Evolutionary conservation across 768 basidiomycete species (phyloP).

Genomic region (Leccinum ochraceum): DNA sequence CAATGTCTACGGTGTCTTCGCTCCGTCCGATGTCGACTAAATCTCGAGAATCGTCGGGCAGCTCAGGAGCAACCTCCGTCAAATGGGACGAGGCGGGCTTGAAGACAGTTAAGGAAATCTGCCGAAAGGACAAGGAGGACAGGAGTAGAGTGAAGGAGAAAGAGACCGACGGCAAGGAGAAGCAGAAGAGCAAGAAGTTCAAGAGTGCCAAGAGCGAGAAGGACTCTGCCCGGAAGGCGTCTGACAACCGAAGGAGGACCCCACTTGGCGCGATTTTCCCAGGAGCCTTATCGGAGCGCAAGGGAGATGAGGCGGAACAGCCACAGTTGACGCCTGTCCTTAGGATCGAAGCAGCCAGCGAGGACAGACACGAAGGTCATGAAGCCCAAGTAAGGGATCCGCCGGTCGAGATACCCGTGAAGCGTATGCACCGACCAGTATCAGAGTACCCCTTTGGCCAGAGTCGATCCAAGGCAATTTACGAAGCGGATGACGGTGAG

Average conservation of each 20-base stretch:
- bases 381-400: not conserved
- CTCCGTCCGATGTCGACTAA: constrained; percentile 48
- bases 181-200: constrained; percentile 32
- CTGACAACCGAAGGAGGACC: constrained; percentile 55
- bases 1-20: constrained; percentile 43
- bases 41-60: constrained; percentile 42
- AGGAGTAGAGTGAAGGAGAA: constrained; percentile 39
- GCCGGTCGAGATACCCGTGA: constrained; percentile 35
- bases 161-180: constrained; percentile 34
- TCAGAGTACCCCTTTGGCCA: constrained; percentile 62
- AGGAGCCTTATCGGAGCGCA: constrained; percentile 28
- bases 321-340: constrained; percentile 29
- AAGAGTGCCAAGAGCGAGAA: constrained; percentile 29
- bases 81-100: constrained; percentile 53
- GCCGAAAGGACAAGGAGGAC: constrained; percentile 39
- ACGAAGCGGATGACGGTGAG: constrained; percentile 48
- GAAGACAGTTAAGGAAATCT: constrained; percentile 47
- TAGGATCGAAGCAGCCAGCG: constrained; percentile 53
- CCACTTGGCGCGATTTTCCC: constrained; percentile 64
- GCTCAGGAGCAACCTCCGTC: constrained; percentile 41
- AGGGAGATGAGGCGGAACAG: constrained; percentile 13
- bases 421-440: constrained; percentile 54
- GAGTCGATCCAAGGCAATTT: constrained; percentile 49
- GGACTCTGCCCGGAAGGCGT: constrained; percentile 43
- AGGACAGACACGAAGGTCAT: constrained; percentile 32